phyloP scores from a whole-genome alignment of 2,329 filamentous ascomycete species.

The Pseudogymnoascus sp. region DNA sequence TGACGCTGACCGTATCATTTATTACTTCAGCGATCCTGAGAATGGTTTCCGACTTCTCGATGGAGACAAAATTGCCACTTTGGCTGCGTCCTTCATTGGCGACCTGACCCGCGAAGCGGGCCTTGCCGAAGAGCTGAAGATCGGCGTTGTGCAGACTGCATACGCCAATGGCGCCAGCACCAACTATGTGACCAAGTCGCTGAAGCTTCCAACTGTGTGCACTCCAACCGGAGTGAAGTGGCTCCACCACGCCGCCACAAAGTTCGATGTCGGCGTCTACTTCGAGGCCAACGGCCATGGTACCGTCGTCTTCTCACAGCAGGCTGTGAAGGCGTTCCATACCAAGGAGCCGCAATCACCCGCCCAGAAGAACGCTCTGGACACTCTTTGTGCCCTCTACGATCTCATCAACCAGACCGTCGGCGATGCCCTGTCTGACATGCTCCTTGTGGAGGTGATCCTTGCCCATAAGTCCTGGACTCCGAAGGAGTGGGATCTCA shows the following conservation, averaged over 20 bases:
- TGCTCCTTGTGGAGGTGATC: conserved; percentile 92
- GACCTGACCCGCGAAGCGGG: conserved; percentile 77
- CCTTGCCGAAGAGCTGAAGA: conserved; percentile 70
- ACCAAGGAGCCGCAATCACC: conserved; percentile 80
- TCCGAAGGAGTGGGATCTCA: conserved; percentile 82
- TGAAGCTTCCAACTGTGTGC: conserved; percentile 84
- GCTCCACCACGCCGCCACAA: conserved; percentile 90
- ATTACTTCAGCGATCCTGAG: conserved; percentile 82
- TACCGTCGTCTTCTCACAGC: conserved; percentile 86
- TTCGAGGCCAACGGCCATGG: conserved; percentile 98
- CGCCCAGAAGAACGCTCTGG: conserved; percentile 81
- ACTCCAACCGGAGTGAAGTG: conserved; percentile 96
- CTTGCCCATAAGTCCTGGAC: conserved; percentile 92
- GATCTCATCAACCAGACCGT: conserved; percentile 98
- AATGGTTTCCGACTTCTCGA: conserved; percentile 87
- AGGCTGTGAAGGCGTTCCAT: conserved; percentile 70
- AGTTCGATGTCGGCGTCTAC: conserved; percentile 94
- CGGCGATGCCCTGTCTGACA: conserved; percentile 89
- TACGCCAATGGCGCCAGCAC: conserved; percentile 97
- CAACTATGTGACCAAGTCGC: conserved; percentile 78
- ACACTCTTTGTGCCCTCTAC: conserved; percentile 72
- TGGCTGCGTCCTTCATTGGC: conserved; percentile 87
- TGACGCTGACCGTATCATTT: conserved; percentile 90
- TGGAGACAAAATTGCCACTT: conserved; percentile 90
- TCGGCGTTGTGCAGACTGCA: conserved; percentile 93